Percentiles rank a stretch among this genome's conserved stretches.
Conservation (phyloP, 2,329 filamentous ascomycete species). For the Passalora sequoiae region DNA sequence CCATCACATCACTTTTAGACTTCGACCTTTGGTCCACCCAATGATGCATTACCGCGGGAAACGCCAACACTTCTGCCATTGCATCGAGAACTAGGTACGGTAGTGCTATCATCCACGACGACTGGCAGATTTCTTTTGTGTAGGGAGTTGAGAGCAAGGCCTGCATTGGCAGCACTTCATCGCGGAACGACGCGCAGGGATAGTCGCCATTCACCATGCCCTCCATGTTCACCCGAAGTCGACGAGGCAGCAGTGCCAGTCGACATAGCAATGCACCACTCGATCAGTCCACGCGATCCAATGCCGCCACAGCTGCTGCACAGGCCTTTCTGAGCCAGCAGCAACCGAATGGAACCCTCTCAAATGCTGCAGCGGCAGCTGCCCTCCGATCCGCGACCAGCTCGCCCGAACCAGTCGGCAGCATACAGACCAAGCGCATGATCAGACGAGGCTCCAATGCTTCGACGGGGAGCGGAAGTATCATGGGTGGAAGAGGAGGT, state of each 20-base stretch:
- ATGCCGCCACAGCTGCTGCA: constrained; percentile 67
- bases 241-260: constrained; percentile 17
- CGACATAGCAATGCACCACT: constrained; percentile 16
- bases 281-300: constrained; percentile 65
- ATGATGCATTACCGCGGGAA: background rate
- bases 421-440: constrained; percentile 84
- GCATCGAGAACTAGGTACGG: too few relatives aligned
- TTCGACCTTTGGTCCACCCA: background rate
- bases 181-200: too few relatives aligned
- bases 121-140: background rate
- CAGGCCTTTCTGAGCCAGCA: constrained; percentile 71
- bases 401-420: constrained; percentile 71
- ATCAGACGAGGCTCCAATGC: constrained; percentile 67
- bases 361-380: constrained; percentile 78
- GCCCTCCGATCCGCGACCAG: constrained; percentile 74
- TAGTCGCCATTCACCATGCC: constrained; percentile 11
- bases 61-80: background rate
- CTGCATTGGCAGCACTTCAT: too few relatives aligned
- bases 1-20: constrained; percentile 1
- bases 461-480: constrained; percentile 53
- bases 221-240: constrained; percentile 16
- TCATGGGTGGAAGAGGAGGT: constrained; percentile 22
- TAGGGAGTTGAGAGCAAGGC: too few relatives aligned
- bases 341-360: constrained; percentile 62
- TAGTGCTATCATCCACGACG: background rate